Evolutionary conservation across 2,329 filamentous ascomycete species (phyloP).

Genomic region (Phialophora chinensis): DNA sequence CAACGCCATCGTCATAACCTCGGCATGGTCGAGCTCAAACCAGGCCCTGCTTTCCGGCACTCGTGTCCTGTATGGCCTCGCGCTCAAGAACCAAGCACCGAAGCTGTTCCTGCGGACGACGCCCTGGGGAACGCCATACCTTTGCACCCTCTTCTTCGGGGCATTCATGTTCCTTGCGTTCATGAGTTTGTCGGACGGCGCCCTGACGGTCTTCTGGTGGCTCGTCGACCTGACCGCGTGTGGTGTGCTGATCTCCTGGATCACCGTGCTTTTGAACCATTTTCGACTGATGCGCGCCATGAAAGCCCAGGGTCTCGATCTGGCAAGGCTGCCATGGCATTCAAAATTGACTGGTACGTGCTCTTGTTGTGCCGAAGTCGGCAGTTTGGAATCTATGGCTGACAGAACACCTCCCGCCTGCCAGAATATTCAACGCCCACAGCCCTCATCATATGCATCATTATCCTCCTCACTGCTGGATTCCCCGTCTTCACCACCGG

Average conservation of each 20-base stretch:
- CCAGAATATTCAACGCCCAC: slow-evolving; percentile 66
- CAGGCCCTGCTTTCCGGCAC: slow-evolving; percentile 48
- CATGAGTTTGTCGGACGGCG: slow-evolving; percentile 48
- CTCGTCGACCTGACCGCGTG: slow-evolving; percentile 66
- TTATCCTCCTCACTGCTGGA: slow-evolving; percentile 73
- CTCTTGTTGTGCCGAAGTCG: slow-evolving; percentile 39
- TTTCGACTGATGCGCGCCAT: slow-evolving; percentile 63
- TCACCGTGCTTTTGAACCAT: slow-evolving; percentile 64
- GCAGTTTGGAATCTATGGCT: neutral
- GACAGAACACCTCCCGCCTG: neutral
- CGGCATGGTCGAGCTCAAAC: slow-evolving; percentile 53
- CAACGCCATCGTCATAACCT: slow-evolving; percentile 50
- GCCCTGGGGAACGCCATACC: slow-evolving; percentile 37
- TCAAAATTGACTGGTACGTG: slow-evolving; percentile 64
- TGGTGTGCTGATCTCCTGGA: slow-evolving; percentile 69
- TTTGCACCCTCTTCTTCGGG: slow-evolving; percentile 36
- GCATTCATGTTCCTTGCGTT: slow-evolving; percentile 40
- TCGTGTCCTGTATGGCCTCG: slow-evolving; percentile 48
- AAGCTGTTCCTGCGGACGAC: slow-evolving; percentile 42
- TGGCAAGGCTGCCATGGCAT: slow-evolving; percentile 63
- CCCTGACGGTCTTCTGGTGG: slow-evolving; percentile 70
- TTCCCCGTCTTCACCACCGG: slow-evolving; percentile 68
- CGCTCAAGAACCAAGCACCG: slow-evolving; percentile 49
- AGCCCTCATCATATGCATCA: slow-evolving; percentile 64
- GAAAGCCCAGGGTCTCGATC: slow-evolving; percentile 60